A percentile compares a stretch with the other conserved stretches of the same genome.
Evolutionary conservation across 106 monocot genomes (phyloP).

Genomic region (Posidonia australis): DNA sequence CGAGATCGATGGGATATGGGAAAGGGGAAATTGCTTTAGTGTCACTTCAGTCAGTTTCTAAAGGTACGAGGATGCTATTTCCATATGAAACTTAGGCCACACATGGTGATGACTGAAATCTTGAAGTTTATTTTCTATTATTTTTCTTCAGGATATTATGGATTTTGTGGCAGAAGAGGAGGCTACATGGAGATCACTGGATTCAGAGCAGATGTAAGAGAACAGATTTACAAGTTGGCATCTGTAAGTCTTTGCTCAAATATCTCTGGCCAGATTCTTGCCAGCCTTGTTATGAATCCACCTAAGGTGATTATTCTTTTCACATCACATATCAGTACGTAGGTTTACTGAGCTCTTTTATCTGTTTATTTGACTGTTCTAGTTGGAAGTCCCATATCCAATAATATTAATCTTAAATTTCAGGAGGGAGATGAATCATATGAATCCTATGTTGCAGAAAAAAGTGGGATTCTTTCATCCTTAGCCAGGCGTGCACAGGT

Average conservation of each 20-base stretch:
- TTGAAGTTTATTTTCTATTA: background rate
- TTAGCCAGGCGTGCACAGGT: conserved; percentile 89
- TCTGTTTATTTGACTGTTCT: too few relatives aligned
- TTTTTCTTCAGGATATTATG: conserved; percentile 11
- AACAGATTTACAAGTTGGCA: conserved; percentile 22
- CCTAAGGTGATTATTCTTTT: conserved; percentile 55
- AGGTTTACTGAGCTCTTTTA: too few relatives aligned
- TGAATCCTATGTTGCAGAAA: conserved; percentile 55
- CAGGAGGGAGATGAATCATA: conserved; percentile 89
- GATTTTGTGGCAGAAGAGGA: conserved; percentile 19
- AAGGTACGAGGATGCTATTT: background rate
- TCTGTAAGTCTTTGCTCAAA: conserved; percentile 97
- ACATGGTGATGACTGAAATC: too few relatives aligned
- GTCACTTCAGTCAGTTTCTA: conserved; percentile 19
- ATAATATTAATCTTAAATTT: conserved; percentile 5
- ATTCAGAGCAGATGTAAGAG: conserved; percentile 17
- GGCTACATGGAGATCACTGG: conserved; percentile 22
- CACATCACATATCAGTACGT: too few relatives aligned
- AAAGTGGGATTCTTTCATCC: conserved; percentile 66
- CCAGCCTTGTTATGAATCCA: conserved; percentile 94
- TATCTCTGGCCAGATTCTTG: conserved; percentile 88
- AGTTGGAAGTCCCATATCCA: too few relatives aligned
- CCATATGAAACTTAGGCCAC: background rate
- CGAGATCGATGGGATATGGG: conserved; percentile 20
- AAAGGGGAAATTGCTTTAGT: conserved; percentile 13